Evolutionary conservation across 1,139 yeast species (phyloP), one percentile per base, ranked within the genome.

Genomic region (Blastobotrys petasosporus): DNA sequence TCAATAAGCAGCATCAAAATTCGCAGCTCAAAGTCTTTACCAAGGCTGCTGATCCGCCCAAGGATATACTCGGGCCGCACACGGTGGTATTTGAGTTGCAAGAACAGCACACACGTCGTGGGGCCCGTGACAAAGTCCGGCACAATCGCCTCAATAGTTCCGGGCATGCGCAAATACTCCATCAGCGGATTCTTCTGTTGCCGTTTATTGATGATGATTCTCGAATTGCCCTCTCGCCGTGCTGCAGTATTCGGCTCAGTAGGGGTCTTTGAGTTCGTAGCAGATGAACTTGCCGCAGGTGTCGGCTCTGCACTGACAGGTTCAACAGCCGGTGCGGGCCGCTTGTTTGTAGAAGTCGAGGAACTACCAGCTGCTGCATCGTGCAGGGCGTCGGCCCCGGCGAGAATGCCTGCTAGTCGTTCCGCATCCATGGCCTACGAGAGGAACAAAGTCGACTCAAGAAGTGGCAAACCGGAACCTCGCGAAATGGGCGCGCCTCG

Each of bases 51-150:
- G 56, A 88, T 71, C 46, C 94, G 75, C 48, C 77, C 76, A 70
- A 80, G 79, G 3, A 92, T 78, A 58, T 92, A 88, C 60, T 88
- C 97, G 0, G 95, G 95, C 52, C 85, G 90, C 37, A 90, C 68
- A 56, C 84, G 83, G 63, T 88, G 95, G 64, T 90, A 92, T 50
- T 85, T 81, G 44, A 90, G 64, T 4, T 94, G 56, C 16, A 90
- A 70, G 54, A 85, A 88, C 4, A 90, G 64, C 2, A 84, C 79
- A 51, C 86, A 82, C 38, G 87, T 71, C 2, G 76, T 74, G 43
- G 78, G 80, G 10, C 88, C 79, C 46, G 85, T 74, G 57, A 87
- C 92, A 49, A 76, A 82, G 47, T 74, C 74, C 11, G 80, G 70
- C 30, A 70, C 67, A 35, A 72, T 71, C 15, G 64, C 68, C 9